phyloP scores from a whole-genome alignment of 495 filamentous ascomycete species.

The Lasiosphaeria miniovina region DNA sequence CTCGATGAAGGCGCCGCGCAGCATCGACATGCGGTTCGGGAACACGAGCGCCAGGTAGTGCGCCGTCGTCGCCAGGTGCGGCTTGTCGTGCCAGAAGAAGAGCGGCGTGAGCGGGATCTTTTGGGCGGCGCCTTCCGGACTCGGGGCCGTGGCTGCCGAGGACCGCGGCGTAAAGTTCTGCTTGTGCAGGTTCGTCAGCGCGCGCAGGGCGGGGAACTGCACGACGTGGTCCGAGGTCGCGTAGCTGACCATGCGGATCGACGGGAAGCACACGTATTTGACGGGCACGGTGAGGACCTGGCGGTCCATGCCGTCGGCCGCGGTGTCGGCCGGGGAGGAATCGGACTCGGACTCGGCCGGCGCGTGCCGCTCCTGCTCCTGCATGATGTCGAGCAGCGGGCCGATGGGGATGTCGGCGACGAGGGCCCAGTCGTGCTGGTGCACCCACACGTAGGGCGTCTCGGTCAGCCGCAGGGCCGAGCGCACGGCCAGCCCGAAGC shows the following conservation, averaged over 20 bases:
- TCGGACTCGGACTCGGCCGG: constrained; percentile 5
- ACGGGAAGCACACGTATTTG: constrained; percentile 26
- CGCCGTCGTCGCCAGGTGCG: constrained; percentile 40
- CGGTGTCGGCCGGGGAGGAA: not conserved
- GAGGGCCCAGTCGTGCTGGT: constrained; percentile 49
- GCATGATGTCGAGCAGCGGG: constrained; percentile 41
- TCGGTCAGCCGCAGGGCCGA: constrained; percentile 37
- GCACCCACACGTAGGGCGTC: constrained; percentile 49
- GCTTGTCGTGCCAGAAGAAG: constrained; percentile 52
- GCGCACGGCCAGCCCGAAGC: constrained; percentile 45
- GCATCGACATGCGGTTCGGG: constrained; percentile 37
- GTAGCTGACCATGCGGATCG: constrained; percentile 43
- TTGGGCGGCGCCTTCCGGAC: constrained; percentile 6
- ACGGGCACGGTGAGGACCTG: constrained; percentile 12
- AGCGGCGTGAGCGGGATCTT: constrained; percentile 43
- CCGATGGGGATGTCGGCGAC: constrained; percentile 37
- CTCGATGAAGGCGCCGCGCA: constrained; percentile 46
- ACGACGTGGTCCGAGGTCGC: constrained; percentile 39
- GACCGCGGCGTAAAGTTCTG: constrained; percentile 35
- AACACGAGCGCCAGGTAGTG: constrained; percentile 45
- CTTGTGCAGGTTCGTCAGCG: constrained; percentile 37
- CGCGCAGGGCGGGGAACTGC: constrained; percentile 41
- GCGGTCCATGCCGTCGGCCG: not conserved
- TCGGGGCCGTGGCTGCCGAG: constrained; percentile 18
- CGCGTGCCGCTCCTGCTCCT: constrained; percentile 17